phyloP scores from a whole-genome alignment of 2,329 filamentous ascomycete species.

The Aspergillus carbonarius region DNA sequence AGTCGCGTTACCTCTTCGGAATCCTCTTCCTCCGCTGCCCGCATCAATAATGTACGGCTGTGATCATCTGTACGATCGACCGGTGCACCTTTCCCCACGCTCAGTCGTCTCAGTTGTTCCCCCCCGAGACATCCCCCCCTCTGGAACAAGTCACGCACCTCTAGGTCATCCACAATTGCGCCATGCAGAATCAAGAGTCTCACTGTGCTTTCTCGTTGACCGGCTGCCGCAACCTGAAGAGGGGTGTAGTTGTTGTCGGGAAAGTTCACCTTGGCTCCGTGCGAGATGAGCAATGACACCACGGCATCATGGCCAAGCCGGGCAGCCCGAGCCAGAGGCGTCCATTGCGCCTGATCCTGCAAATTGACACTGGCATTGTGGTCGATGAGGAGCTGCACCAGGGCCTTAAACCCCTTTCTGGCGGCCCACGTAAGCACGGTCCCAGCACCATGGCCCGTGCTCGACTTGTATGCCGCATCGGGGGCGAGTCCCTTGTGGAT shows the following conservation, averaged over 20 bases:
- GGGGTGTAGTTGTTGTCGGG: not conserved
- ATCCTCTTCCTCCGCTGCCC: no score
- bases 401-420: not conserved
- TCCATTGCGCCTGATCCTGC: not conserved
- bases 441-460: not conserved
- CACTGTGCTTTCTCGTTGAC: not conserved
- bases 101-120: no score
- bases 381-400: not conserved
- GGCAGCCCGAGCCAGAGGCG: not conserved
- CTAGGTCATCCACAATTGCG: not conserved
- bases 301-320: not conserved
- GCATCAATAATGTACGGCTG: no score
- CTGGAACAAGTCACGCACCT: no score
- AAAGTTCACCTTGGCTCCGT: not conserved
- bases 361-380: not conserved
- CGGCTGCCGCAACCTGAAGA: not conserved
- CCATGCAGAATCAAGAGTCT: not conserved
- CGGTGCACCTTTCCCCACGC: no score
- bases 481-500: not conserved
- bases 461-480: not conserved
- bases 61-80: not conserved
- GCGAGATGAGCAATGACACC: not conserved
- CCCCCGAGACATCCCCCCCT: no score
- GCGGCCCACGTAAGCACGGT: constrained; percentile 13
- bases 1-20: no score